These are phyloP conservation scores for Leptomonas pyrrhocoris DNA, from an alignment of 208 protist genomes.

Conservation along the genomic window DNA sequence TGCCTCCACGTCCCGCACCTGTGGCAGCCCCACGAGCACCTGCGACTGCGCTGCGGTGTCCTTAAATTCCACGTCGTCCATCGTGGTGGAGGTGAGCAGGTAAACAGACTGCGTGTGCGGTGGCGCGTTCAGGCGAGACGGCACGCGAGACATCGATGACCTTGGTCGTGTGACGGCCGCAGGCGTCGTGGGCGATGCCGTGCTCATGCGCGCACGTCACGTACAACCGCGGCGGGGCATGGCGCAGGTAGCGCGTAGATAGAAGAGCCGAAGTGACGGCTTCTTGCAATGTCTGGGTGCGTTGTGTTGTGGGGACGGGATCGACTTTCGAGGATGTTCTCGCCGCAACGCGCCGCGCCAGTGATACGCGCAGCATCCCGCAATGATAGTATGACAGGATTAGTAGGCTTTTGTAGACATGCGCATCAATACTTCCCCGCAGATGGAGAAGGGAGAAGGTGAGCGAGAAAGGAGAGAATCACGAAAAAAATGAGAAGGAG, in stretches of 20 bases:
- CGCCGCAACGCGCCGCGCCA: not conserved
- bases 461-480: too few relatives aligned
- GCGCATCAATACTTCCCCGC: too few relatives aligned
- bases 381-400: too few relatives aligned
- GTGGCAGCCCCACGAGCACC: conserved; percentile 67
- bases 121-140: conserved; percentile 10
- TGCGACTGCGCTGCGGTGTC: conserved; percentile 33
- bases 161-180: conserved; percentile 59
- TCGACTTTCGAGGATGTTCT: not conserved
- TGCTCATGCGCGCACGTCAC: conserved; percentile 54
- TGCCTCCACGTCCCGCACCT: conserved; percentile 35
- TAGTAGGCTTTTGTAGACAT: too few relatives aligned
- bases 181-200: not conserved
- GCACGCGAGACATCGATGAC: conserved; percentile 53
- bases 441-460: too few relatives aligned
- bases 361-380: conserved; percentile 2
- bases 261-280: conserved; percentile 9
- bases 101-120: conserved; percentile 65
- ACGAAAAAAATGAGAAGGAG: too few relatives aligned
- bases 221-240: conserved; percentile 71
- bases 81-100: conserved; percentile 54
- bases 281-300: conserved; percentile 14
- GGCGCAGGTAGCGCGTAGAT: conserved; percentile 57
- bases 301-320: not conserved
- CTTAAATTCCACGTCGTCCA: conserved; percentile 52